These are phyloP conservation scores for Phalaenopsis equestris DNA, from an alignment of 106 monocot genomes.

Conservation along the genomic window DNA sequence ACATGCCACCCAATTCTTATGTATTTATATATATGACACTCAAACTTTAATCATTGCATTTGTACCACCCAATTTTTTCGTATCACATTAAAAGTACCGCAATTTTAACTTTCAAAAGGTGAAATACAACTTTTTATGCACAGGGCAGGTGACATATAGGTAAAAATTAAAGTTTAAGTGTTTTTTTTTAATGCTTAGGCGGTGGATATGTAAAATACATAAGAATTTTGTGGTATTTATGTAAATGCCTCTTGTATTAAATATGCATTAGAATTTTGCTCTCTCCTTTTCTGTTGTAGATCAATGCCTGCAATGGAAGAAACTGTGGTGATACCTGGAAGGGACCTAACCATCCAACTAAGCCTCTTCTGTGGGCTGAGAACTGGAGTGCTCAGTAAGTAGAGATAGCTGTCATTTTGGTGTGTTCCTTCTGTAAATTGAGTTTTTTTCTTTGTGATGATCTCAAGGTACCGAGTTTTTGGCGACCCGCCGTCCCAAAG, in stretches of 20 bases:
- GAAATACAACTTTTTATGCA: too few species aligned
- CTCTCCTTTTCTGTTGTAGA: conserved; percentile 26
- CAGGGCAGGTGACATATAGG: too few species aligned
- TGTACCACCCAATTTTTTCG: too few species aligned
- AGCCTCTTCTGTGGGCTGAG: conserved; percentile 84
- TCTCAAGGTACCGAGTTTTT: conserved; percentile 67
- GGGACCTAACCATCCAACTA: conserved; percentile 37
- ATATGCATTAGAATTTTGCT: neutral
- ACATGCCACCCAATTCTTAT: too few species aligned
- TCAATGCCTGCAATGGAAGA: conserved; percentile 92
- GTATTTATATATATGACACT: too few species aligned
- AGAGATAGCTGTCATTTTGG: neutral
- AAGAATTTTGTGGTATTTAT: too few species aligned
- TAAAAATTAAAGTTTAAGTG: too few species aligned
- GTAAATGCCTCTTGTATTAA: neutral
- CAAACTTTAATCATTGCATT: too few species aligned
- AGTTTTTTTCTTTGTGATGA: neutral
- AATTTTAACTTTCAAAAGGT: too few species aligned
- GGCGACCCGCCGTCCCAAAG: conserved; percentile 93
- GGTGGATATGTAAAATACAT: too few species aligned
- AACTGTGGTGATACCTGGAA: conserved; percentile 82
- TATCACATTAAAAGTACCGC: too few species aligned
- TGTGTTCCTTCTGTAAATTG: neutral
- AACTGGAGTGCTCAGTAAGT: conserved; percentile 99
- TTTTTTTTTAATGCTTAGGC: too few species aligned